Conservation (phyloP, 1,139 yeast genomes). For the Pichia sp. region DNA sequence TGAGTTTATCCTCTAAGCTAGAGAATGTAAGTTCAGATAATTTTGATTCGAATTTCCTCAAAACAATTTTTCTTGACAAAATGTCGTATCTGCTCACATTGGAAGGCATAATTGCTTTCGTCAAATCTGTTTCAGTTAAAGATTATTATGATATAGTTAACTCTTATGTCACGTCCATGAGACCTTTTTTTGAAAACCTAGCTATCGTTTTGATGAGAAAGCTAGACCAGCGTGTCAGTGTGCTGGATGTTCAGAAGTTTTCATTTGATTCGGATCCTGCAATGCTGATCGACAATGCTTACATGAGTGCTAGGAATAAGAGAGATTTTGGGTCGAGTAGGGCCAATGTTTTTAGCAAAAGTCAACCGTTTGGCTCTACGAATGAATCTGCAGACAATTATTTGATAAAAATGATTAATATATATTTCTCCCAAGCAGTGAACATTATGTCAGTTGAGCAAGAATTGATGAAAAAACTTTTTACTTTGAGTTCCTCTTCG, state of each 20-base stretch:
- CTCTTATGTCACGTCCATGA: conserved; percentile 26
- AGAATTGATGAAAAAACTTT: conserved; percentile 58
- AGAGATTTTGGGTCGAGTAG: conserved; percentile 9
- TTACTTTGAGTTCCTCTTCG: conserved; percentile 58
- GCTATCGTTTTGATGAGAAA: conserved; percentile 33
- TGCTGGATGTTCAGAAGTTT: conserved; percentile 17
- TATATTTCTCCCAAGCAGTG: conserved; percentile 11
- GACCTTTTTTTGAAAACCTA: conserved; percentile 31
- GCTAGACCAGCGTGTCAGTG: conserved; percentile 28
- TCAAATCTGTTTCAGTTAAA: conserved; percentile 51
- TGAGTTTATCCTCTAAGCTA: conserved; percentile 34
- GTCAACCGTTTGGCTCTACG: background rate
- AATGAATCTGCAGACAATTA: conserved; percentile 16
- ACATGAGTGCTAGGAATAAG: conserved; percentile 13
- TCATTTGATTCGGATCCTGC: conserved; percentile 24
- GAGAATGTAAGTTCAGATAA: conserved; percentile 12
- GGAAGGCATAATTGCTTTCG: conserved; percentile 61
- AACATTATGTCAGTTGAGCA: conserved; percentile 50
- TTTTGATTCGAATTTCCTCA: conserved; percentile 18
- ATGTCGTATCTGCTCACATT: conserved; percentile 37
- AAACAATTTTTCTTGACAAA: conserved; percentile 20
- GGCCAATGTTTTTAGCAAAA: conserved; percentile 18
- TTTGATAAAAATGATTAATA: conserved; percentile 1
- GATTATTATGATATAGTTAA: conserved; percentile 40
- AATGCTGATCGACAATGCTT: conserved; percentile 20